Conservation (phyloP, 1,139 yeast species). For the Magnusiomyces fungicola region DNA sequence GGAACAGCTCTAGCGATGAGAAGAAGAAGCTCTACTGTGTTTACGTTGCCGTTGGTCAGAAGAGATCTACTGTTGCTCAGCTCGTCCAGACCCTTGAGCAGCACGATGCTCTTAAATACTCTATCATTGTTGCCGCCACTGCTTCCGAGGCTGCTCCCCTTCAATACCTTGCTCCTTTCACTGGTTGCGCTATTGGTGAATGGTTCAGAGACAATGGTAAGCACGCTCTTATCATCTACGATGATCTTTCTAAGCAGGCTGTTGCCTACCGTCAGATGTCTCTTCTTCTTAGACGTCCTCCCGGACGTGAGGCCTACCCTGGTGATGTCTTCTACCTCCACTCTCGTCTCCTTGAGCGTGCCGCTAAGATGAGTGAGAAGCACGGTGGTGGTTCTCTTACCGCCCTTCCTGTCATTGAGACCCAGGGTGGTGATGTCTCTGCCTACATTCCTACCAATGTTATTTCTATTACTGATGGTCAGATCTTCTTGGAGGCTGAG, state of each 20-base stretch:
- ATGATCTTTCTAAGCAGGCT: conserved; percentile 98
- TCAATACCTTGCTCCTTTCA: conserved; percentile 99
- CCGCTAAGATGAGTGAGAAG: conserved; percentile 90
- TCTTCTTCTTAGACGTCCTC: conserved; percentile 93
- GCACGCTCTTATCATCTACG: conserved; percentile 95
- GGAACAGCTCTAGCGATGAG: conserved; percentile 94
- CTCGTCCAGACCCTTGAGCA: conserved; percentile 98
- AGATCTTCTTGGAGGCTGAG: conserved; percentile 98
- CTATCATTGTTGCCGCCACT: conserved; percentile 98
- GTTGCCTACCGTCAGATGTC: conserved; percentile 99
- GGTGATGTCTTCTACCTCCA: conserved; percentile 97
- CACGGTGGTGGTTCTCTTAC: conserved; percentile 93
- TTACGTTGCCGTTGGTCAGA: conserved; percentile 99
- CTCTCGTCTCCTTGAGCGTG: conserved; percentile 94
- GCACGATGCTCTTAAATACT: conserved; percentile 94
- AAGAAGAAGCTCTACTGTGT: conserved; percentile 98
- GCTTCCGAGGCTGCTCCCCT: conserved; percentile 99
- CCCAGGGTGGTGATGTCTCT: conserved; percentile 99
- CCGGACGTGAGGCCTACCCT: conserved; percentile 96
- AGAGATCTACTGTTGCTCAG: conserved; percentile 99
- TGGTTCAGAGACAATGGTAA: conserved; percentile 99
- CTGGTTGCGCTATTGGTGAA: conserved; percentile 99
- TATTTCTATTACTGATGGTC: conserved; percentile 96
- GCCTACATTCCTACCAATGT: conserved; percentile 97
- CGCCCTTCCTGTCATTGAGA: conserved; percentile 93